Conservation (phyloP, 768 basidiomycete genomes). For the Russula dissimulans region DNA sequence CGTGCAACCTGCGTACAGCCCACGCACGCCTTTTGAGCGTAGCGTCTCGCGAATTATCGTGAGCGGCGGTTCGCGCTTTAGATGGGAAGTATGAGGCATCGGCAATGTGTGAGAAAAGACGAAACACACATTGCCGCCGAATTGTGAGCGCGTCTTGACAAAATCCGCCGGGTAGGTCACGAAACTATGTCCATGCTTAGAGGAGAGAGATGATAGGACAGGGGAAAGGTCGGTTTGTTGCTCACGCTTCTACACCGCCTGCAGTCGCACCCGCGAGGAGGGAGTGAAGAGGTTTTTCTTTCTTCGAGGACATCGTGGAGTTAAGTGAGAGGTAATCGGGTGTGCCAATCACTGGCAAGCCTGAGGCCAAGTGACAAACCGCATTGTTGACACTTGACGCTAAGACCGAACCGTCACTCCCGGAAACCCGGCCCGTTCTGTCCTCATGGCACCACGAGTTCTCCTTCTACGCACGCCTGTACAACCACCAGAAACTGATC, state of each 20-base stretch:
- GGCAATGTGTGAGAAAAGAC: neutral
- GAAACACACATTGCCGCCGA: constrained; percentile 58
- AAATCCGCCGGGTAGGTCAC: constrained; percentile 86
- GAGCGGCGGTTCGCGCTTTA: constrained; percentile 62
- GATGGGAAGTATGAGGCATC: neutral
- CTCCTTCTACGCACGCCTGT: constrained; percentile 35
- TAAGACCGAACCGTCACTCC: neutral
- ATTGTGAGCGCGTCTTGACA: constrained; percentile 91
- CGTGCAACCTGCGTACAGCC: constrained; percentile 88
- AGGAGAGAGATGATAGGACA: neutral
- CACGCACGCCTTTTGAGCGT: constrained; percentile 61
- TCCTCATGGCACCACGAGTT: constrained; percentile 24
- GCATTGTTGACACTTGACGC: too few relatives aligned
- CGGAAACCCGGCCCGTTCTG: neutral
- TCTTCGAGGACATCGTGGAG: constrained; percentile 39
- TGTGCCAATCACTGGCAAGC: too few relatives aligned
- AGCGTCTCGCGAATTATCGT: constrained; percentile 69
- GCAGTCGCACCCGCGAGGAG: constrained; percentile 87
- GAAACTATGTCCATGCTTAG: constrained; percentile 42
- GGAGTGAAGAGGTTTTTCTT: constrained; percentile 79
- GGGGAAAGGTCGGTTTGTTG: constrained; percentile 7
- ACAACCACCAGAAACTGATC: constrained; percentile 36
- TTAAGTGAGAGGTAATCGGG: too few relatives aligned
- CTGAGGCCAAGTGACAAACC: too few relatives aligned
- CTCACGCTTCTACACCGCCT: constrained; percentile 88